phyloP scores from a whole-genome alignment of 140 eudicot genomes.

The Oenanthe javanica region DNA sequence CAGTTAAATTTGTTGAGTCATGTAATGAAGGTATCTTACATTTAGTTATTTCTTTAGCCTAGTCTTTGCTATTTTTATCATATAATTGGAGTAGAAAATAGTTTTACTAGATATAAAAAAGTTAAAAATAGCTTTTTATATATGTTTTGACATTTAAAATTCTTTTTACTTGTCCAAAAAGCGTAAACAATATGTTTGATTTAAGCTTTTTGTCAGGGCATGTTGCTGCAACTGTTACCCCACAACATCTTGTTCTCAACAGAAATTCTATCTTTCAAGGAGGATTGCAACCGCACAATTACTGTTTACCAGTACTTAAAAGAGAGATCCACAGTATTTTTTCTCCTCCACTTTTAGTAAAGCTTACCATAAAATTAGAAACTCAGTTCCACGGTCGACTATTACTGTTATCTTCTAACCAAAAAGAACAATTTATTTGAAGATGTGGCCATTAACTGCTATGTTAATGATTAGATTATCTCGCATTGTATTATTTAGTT shows the following conservation, averaged over 20 bases:
- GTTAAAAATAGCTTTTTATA: not conserved
- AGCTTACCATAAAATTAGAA: not conserved
- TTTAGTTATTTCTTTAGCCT: not conserved
- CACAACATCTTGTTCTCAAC: slow-evolving; percentile 87
- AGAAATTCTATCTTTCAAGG: slow-evolving; percentile 93
- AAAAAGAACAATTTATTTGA: not conserved
- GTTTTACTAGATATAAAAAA: too few species aligned
- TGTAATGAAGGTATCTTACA: slow-evolving; percentile 54
- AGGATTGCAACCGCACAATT: slow-evolving; percentile 90
- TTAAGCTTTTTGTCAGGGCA: slow-evolving; percentile 34
- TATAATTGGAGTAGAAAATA: too few species aligned
- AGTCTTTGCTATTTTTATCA: not conserved
- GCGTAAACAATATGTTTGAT: slow-evolving; percentile 2
- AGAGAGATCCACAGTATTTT: slow-evolving; percentile 75
- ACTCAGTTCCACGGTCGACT: not conserved
- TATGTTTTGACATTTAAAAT: not conserved
- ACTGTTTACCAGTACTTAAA: slow-evolving; percentile 94
- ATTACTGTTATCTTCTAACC: not conserved
- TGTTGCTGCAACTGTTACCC: slow-evolving; percentile 95
- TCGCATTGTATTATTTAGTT: too few species aligned
- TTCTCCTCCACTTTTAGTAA: slow-evolving; percentile 2
- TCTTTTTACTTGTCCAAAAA: not conserved
- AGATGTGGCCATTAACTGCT: not conserved
- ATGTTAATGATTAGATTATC: too few species aligned
- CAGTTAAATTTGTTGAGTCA: slow-evolving; percentile 78